Base-by-base conservation (phyloP, 2,329 filamentous ascomycete species). In the Lojkania enalia region DNA sequence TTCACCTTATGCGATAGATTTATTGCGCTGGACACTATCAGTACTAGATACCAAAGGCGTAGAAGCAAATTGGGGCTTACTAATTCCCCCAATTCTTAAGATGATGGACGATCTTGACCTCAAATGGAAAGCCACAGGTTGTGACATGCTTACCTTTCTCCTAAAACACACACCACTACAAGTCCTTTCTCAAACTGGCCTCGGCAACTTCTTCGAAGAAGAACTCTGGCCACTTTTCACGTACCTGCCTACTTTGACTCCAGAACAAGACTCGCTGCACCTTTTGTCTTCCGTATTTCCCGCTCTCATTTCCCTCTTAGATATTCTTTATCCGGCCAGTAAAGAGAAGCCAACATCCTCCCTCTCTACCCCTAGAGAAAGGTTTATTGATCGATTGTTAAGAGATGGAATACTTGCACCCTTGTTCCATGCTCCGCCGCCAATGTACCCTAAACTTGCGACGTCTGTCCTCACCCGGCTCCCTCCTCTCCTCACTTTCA, bases 211-310 rank as follows among this genome's bases (percentile, higher is more conserved):
- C 19, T 86, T 92, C 49, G 79, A 85, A 58, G 80, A 89, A 15
- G 80, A 84, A 2, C 70, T 89, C 2, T 78, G 85, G 52, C 87
- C 89, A 0, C 83, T 84, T 25, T 77, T 96, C n/a, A 77, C 86
- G 5, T 88, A 84, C 57, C 76, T 96, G 4, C 91, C 92, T 0
- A 82, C 78, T 11, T 73, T 95, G 31, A 96, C 89, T 0, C 83
- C 87, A 0, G 86, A 88, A 58, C 64, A 77, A 0, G 87, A 94
- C 44, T 87, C 87, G 3, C 61, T 87, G 2, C 59, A 63, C 1
- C 71, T 96, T 2, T 77, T 96, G 1, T 61, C 67, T 4, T 75
- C 77, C 5, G 83, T 86, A 0, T 95, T 90, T 53, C 75, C 78
- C 5, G 83, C 84, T 2, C 74, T 95, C 2, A 70, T 87, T 14